Evolutionary conservation across 139 green algal species (phyloP).

Genomic region (Chlorella sorokiniana): DNA sequence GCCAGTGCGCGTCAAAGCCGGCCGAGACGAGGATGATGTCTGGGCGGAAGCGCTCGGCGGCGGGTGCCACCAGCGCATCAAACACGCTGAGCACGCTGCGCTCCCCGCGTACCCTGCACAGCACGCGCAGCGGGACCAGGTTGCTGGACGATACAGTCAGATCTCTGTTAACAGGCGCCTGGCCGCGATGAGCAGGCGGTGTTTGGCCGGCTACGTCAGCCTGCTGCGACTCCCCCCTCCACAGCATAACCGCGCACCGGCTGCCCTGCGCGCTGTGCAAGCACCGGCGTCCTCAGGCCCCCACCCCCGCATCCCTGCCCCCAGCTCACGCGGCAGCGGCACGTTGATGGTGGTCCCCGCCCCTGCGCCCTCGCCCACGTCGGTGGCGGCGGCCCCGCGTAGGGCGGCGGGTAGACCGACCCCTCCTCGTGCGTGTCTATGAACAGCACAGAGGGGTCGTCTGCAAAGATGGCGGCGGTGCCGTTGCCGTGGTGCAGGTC

Average conservation of each 20-base stretch:
- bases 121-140: too few species aligned
- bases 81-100: conserved; percentile 35
- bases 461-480: conserved; percentile 81
- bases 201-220: too few species aligned
- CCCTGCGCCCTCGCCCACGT: conserved; percentile 69
- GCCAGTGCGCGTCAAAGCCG: conserved; percentile 91
- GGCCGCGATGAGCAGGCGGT: too few species aligned
- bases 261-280: too few species aligned
- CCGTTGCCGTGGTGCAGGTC: conserved; percentile 89
- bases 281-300: not conserved
- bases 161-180: too few species aligned
- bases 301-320: not conserved
- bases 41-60: conserved; percentile 72
- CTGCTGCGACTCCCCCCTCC: too few species aligned
- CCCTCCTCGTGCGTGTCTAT: conserved; percentile 80
- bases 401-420: conserved; percentile 27
- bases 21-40: conserved; percentile 79
- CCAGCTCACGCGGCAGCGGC: conserved; percentile 64
- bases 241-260: too few species aligned
- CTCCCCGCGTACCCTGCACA: conserved; percentile 26
- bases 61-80: conserved; percentile 77
- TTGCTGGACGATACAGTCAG: too few species aligned
- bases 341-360: conserved; percentile 84
- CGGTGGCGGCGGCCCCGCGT: conserved; percentile 53
- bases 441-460: conserved; percentile 82